Evolutionary conservation across 495 filamentous ascomycete species (phyloP).

Genomic region (Clavariopsis aquatica): DNA sequence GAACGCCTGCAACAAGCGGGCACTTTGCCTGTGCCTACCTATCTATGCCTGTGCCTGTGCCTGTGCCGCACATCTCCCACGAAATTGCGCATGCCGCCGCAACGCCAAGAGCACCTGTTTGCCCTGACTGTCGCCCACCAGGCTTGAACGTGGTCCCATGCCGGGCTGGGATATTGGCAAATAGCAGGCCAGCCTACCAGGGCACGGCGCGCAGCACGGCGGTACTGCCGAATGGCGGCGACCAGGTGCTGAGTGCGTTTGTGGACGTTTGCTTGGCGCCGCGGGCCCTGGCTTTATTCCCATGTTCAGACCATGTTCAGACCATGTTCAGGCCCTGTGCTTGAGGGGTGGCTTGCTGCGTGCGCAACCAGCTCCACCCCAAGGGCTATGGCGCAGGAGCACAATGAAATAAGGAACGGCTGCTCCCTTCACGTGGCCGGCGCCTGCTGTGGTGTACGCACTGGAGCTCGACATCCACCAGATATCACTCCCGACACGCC

Average conservation of each 20-base stretch:
- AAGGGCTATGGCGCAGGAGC: constrained; percentile 7
- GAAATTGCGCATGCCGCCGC: constrained; percentile 7
- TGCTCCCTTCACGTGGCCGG: constrained; percentile 2
- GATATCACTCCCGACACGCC: background rate
- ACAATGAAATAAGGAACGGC: constrained; percentile 23
- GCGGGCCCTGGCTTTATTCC: constrained; percentile 25
- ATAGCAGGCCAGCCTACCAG: background rate
- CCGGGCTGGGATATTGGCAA: background rate
- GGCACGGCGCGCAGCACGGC: constrained; percentile 10
- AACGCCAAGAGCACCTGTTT: background rate
- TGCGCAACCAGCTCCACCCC: constrained; percentile 11
- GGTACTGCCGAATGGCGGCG: constrained; percentile 24
- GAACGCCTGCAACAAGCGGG: too few relatives aligned
- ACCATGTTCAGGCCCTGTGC: background rate
- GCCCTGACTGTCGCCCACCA: background rate
- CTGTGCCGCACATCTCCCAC: too few relatives aligned
- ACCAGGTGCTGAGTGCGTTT: constrained; percentile 1
- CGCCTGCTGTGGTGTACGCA: background rate
- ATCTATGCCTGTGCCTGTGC: too few relatives aligned
- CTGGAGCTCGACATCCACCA: background rate
- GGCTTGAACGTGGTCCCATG: background rate
- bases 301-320: constrained; percentile 19
- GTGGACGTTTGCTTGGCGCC: constrained; percentile 4
- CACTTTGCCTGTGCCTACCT: too few relatives aligned
- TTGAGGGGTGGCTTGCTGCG: constrained; percentile 19